A percentile compares a stretch with the other conserved stretches of the same genome.
phyloP scores from a whole-genome alignment of 176 grass and related monocot species.

The Leersia perrieri region DNA sequence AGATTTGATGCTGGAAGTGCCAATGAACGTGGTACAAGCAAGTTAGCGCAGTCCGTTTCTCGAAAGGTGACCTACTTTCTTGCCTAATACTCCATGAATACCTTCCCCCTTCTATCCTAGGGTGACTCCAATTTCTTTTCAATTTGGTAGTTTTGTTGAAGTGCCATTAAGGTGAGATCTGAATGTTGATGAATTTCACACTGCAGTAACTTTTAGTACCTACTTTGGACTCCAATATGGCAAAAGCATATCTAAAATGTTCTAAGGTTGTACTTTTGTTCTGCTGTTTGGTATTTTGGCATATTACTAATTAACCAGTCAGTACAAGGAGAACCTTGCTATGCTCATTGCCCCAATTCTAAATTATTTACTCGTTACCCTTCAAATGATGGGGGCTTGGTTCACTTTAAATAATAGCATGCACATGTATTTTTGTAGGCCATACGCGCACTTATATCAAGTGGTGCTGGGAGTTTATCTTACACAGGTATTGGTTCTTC shows the following conservation, averaged over 20 bases:
- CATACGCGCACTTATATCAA: constrained; percentile 77
- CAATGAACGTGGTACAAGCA: constrained; percentile 50
- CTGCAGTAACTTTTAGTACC: neutral
- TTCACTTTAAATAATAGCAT: constrained; percentile 1
- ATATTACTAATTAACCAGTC: neutral
- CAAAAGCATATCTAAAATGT: neutral
- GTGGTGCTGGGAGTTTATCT: constrained; percentile 82
- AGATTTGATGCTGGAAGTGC: constrained; percentile 51
- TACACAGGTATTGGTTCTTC: constrained; percentile 51
- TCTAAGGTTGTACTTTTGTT: neutral
- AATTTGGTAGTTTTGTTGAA: neutral
- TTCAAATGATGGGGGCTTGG: neutral
- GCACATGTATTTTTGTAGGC: constrained; percentile 50
- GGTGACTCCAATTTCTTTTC: constrained; percentile 9
- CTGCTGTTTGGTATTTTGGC: neutral
- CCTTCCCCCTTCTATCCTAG: neutral
- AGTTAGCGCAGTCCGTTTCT: constrained; percentile 78
- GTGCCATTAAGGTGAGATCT: neutral
- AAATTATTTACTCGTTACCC: neutral
- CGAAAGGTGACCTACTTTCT: constrained; percentile 63
- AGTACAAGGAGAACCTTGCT: neutral
- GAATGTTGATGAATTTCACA: neutral
- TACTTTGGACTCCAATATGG: neutral
- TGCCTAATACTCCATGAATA: neutral
- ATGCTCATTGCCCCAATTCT: neutral